These are phyloP conservation scores for Conticribra weissflogii DNA, from an alignment of 108 stramenopile genomes.

Conservation along the genomic window DNA sequence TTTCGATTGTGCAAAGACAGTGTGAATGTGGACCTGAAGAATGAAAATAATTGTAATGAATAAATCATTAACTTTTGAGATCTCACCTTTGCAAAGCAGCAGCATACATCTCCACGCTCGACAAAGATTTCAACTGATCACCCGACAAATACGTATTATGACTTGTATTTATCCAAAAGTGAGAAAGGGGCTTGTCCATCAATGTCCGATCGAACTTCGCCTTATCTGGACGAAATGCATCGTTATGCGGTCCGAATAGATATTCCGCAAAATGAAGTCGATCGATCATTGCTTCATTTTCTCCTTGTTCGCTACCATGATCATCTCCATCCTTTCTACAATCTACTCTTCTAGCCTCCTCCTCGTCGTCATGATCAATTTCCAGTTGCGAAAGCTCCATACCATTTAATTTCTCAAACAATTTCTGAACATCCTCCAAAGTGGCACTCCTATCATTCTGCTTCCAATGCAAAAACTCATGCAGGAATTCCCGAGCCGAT, in stretches of 20 bases:
- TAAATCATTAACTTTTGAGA: background rate
- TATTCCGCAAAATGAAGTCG: conserved; percentile 66
- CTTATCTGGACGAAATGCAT: conserved; percentile 64
- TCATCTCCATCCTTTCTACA: conserved; percentile 30
- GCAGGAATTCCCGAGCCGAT: conserved; percentile 52
- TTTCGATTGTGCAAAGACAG: too few species aligned
- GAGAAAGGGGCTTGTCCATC: conserved; percentile 76
- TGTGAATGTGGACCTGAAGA: background rate
- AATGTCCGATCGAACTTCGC: conserved; percentile 39
- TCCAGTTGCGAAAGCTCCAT: conserved; percentile 45
- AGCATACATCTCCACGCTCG: conserved; percentile 79
- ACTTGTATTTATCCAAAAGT: conserved; percentile 93
- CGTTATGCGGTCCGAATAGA: conserved; percentile 56
- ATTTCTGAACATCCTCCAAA: conserved; percentile 45
- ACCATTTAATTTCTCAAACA: conserved; percentile 50
- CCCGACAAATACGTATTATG: conserved; percentile 98
- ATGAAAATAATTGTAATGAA: background rate
- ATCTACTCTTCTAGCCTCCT: background rate
- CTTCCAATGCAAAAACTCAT: conserved; percentile 49
- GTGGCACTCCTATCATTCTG: conserved; percentile 64
- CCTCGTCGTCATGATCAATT: background rate
- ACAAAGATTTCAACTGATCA: conserved; percentile 85
- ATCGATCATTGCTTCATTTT: conserved; percentile 50
- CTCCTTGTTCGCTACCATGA: conserved; percentile 25
- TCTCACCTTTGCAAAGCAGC: conserved; percentile 58